phyloP scores from a whole-genome alignment of 164 flowering plant genomes.

The Aristolochia californica region DNA sequence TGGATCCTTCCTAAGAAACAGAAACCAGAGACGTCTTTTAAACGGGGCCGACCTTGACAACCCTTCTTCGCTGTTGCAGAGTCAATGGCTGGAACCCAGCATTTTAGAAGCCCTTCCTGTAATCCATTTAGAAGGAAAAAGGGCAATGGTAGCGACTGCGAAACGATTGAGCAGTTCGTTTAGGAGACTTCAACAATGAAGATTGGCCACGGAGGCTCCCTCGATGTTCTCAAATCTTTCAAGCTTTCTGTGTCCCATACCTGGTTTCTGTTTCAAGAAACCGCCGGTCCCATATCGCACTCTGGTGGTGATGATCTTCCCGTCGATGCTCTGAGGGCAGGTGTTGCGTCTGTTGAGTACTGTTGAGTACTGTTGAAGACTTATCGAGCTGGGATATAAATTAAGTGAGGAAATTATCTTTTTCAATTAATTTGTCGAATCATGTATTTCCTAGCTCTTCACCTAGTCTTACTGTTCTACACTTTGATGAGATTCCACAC shows the following conservation, averaged over 20 bases:
- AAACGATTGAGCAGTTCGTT: conserved; percentile 25
- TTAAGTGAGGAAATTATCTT: too few species aligned
- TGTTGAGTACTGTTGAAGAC: too few species aligned
- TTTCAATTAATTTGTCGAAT: too few species aligned
- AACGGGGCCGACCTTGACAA: conserved; percentile 18
- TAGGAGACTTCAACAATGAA: conserved; percentile 32
- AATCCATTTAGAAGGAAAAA: conserved; percentile 25
- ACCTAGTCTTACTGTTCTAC: too few species aligned
- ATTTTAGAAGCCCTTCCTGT: conserved; percentile 23
- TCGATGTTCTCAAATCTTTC: conserved; percentile 25
- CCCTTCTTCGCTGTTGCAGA: conserved; percentile 22
- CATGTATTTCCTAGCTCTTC: too few species aligned
- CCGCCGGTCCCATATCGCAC: too few species aligned
- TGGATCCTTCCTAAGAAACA: conserved; percentile 8
- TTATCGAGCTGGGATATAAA: too few species aligned
- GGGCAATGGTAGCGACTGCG: conserved; percentile 3
- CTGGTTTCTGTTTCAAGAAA: conserved; percentile 16
- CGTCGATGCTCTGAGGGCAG: too few species aligned
- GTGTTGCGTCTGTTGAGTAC: too few species aligned
- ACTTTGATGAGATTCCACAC: too few species aligned
- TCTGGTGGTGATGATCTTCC: too few species aligned
- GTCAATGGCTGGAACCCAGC: conserved; percentile 23
- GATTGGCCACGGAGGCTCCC: conserved; percentile 28
- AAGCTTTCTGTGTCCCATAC: conserved; percentile 34
- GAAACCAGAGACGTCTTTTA: conserved; percentile 10